Base-by-base conservation (phyloP, 371 early-diverging fungal genomes). In the Coemansia sp. region DNA sequence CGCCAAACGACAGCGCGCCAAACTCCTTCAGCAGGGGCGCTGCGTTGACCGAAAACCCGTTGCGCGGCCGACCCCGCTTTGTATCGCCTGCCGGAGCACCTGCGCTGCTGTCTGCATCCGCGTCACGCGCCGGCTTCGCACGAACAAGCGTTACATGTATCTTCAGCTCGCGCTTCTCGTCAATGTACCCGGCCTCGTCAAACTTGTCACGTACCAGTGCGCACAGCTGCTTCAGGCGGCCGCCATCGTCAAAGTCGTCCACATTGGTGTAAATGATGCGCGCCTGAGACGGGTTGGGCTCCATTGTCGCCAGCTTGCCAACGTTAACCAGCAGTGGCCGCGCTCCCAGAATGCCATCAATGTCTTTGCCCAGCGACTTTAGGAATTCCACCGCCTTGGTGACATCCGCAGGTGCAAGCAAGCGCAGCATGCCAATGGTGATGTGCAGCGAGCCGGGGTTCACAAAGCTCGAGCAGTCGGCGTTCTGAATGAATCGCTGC, bases 381-480 rank as follows among this genome's bases (percentile, higher is more conserved):
- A 76, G 59, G 10, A 67, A 26, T 38, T 48, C 65, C 6, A 55
- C 62, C 1, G 76, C 76, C 3, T n/a, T 14, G 2, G 62, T 6
- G 1, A 67, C 47, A 3, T 76, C 55, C 2, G 16, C 40, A 0
- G 61, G 54, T 4, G 63, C 57, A 32, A 58, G 32, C 36, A 76
- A 31, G 16, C 72, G 67, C 39, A 76, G 59, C 76, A 76, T 76
- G 9, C 76, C 76, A 14, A 74, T n/a, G 1, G 76, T 76, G 3
- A 76, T 47, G 30, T 76, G 76, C 56, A 76, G 30, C 10, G 56
- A 56, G 1, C 51, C 68, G 0, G 69, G 62, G 2, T 58, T 32
- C 26, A 56, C 50, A 50, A 76, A 62, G 13, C 57, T 59, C 3
- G 55, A 10, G 14, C 20, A 10, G 4, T 38, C 41, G 10, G 39